Percentiles rank a stretch among this genome's conserved stretches.
Conservation (phyloP, 106 monocot genomes). For the Dendrobium officinale region DNA sequence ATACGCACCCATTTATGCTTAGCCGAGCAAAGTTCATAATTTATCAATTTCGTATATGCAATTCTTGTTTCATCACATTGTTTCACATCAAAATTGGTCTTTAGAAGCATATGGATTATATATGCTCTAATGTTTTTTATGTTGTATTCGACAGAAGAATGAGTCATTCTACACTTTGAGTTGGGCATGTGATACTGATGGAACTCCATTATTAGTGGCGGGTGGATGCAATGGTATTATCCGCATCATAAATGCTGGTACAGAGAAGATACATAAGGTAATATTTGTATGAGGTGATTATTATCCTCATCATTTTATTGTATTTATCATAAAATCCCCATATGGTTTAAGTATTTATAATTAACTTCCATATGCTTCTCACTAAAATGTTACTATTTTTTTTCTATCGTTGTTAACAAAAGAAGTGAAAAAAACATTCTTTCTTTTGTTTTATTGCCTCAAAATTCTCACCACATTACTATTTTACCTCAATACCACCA, state of each 20-base stretch:
- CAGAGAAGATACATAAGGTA: slow-evolving; percentile 87
- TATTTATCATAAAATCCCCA: background rate
- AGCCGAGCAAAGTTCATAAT: too few species aligned
- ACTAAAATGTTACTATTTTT: background rate
- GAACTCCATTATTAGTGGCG: slow-evolving; percentile 78
- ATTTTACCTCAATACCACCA: background rate
- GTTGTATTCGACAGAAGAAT: slow-evolving; percentile 41
- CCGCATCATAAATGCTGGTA: slow-evolving; percentile 78
- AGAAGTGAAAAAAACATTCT: background rate
- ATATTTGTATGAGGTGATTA: background rate
- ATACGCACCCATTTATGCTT: too few species aligned
- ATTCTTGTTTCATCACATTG: too few species aligned
- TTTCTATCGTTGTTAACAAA: background rate
- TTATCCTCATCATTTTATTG: background rate
- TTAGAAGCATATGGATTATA: background rate
- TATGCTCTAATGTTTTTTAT: slow-evolving; percentile 2
- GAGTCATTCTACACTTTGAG: slow-evolving; percentile 80
- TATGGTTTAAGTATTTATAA: background rate
- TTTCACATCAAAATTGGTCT: background rate
- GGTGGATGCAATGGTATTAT: slow-evolving; percentile 96
- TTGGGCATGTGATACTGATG: slow-evolving; percentile 88
- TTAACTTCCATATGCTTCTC: background rate
- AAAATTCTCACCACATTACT: background rate
- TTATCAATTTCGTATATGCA: too few species aligned
- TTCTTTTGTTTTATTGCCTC: background rate